Conservation (phyloP, 2,329 filamentous ascomycete genomes). For the Cladosporium sp. region DNA sequence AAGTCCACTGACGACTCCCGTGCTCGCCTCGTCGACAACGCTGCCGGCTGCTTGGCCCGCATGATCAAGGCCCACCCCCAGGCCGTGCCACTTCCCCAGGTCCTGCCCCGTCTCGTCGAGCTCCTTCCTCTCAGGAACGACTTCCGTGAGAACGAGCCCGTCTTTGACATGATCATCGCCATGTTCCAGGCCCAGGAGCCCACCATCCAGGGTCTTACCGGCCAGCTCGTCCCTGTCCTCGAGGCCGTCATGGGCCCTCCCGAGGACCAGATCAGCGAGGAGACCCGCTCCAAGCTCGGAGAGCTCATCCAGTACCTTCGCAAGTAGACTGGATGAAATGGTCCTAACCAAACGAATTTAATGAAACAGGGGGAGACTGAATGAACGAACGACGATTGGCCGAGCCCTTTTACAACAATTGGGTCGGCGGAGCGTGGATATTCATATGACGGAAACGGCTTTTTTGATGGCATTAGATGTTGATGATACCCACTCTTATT, state of each 20-base stretch:
- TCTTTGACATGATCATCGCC: slow-evolving; percentile 86
- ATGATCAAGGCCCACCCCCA: slow-evolving; percentile 92
- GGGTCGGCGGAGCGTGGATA: slow-evolving; percentile 4
- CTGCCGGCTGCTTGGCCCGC: slow-evolving; percentile 83
- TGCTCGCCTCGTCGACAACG: slow-evolving; percentile 86
- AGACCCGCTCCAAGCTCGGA: slow-evolving; percentile 66
- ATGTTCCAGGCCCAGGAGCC: slow-evolving; percentile 73
- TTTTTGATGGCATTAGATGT: slow-evolving; percentile 17
- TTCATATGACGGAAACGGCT: slow-evolving; percentile 18
- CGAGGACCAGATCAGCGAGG: slow-evolving; percentile 72
- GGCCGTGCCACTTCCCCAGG: slow-evolving; percentile 74
- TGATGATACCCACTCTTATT: slow-evolving; percentile 16
- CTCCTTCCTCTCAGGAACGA: slow-evolving; percentile 88
- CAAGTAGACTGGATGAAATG: neutral
- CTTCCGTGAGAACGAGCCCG: slow-evolving; percentile 92
- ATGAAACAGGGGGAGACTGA: neutral
- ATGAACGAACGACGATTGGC: neutral
- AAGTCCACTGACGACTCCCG: slow-evolving; percentile 62
- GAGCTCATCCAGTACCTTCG: slow-evolving; percentile 50
- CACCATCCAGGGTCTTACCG: slow-evolving; percentile 69
- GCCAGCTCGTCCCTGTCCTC: slow-evolving; percentile 68
- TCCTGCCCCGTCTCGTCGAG: slow-evolving; percentile 76
- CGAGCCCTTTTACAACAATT: slow-evolving; percentile 4
- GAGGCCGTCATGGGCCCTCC: slow-evolving; percentile 71
- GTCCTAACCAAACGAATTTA: neutral